phyloP scores from a whole-genome alignment of 225 moss, liverwort and hornwort genomes.

The Thuidium tamariscinum region DNA sequence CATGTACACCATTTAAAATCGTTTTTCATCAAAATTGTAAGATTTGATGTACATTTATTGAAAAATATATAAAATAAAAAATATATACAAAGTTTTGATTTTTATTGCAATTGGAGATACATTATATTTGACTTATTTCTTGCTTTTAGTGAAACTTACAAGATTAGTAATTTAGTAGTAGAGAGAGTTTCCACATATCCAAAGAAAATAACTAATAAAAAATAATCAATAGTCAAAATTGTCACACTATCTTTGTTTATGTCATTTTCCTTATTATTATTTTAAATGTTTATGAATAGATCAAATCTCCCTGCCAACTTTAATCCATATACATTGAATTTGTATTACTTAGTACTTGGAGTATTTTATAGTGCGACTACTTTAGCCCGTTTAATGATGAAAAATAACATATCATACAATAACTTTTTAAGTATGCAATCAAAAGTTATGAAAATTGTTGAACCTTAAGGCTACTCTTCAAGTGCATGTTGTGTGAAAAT shows the following conservation, averaged over 20 bases:
- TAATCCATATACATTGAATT: not conserved
- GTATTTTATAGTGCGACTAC: not conserved
- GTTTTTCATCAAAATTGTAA: not conserved
- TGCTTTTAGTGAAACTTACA: not conserved
- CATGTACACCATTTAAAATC: not conserved
- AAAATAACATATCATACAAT: too few species aligned
- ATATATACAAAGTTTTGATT: not conserved
- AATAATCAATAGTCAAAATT: not conserved
- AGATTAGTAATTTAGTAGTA: not conserved
- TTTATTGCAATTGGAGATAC: not conserved
- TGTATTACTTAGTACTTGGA: not conserved
- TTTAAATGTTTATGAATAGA: not conserved
- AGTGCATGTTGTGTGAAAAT: too few species aligned
- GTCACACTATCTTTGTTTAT: not conserved
- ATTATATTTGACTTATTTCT: too few species aligned
- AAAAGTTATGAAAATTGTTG: too few species aligned
- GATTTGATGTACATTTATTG: not conserved
- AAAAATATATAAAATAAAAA: not conserved
- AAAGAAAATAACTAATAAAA: not conserved
- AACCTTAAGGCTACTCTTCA: too few species aligned
- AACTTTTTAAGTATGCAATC: too few species aligned
- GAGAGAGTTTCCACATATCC: accelerated
- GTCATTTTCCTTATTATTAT: not conserved
- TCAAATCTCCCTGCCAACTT: not conserved
- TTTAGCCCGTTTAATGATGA: too few species aligned